Evolutionary conservation across 2,329 filamentous ascomycete genomes (phyloP), one percentile per base, ranked within the genome.

Genomic region (Penicillium sp.): DNA sequence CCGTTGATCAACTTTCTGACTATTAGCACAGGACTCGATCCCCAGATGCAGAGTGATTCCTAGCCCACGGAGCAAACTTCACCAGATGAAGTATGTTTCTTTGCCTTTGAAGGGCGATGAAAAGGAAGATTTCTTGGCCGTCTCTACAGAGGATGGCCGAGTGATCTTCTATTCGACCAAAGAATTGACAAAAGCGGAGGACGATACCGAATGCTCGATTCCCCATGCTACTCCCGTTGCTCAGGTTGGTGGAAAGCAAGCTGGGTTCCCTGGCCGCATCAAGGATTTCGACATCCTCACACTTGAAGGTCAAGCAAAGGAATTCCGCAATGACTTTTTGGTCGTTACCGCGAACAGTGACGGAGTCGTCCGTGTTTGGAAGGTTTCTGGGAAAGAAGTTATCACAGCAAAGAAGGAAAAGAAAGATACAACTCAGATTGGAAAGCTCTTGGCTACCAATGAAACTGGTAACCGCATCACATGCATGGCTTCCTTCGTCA

Each of bases 401-500:
- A 38, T 45, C 4, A 25, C 46, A 17, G 52, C 56, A 35, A 64
- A 58, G 55, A 19, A 54, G 42, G 51, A 36, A 16, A 61, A 63
- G 31, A 61, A 64, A 26, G 56, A 63, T 19, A 51, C 46, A 8
- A 55, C 49, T 43, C 81, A 84, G 59, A 73, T 89, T 22, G 91
- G 90, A 30, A 81, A 76, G 61, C 70, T 95, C 53, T 71, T 96
- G 42, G 91, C 87, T 16, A 86, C 83, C 31, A 94, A 94, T 67
- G 88, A 92, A 73, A 96, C 92, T 22, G 86, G 88, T 43, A 92
- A 93, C 71, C 82, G 94, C 54, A 91, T 97, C 63, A 97, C 92
- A 36, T 97, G 94, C 71, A 70, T 97, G 67, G 86, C 85, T 65
- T 88, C 88, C 22, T 97, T 96, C 77, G 78, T 90, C 60, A 95